Conservation (phyloP, 352 stramenopile species). For the Globisporangium iwayamae region DNA sequence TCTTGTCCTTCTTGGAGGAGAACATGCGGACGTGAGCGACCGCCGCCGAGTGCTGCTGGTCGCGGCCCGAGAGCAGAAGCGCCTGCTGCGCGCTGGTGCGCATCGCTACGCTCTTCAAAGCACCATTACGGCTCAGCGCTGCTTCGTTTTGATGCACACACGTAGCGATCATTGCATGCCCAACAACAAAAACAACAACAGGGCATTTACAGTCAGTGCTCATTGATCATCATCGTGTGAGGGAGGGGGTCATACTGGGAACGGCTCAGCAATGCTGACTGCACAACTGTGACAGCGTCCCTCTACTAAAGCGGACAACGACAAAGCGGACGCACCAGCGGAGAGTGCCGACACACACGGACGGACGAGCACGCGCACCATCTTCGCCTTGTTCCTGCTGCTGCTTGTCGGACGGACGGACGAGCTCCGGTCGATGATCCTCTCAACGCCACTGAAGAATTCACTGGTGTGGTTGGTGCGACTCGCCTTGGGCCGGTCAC, state of each 20-base stretch:
- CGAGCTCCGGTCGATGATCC: slow-evolving; percentile 7
- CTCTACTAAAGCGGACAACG: background rate
- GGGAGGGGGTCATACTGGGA: background rate
- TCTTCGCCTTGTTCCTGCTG: slow-evolving; percentile 19
- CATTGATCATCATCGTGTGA: background rate
- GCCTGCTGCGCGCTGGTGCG: slow-evolving; percentile 19
- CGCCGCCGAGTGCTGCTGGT: background rate
- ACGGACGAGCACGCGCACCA: slow-evolving; percentile 74
- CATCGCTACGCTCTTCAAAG: slow-evolving; percentile 19
- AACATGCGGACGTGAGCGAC: slow-evolving; percentile 25
- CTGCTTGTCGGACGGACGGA: slow-evolving; percentile 1
- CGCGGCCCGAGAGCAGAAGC: slow-evolving; percentile 10
- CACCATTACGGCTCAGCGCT: slow-evolving; percentile 22
- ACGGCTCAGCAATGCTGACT: background rate
- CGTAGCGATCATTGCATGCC: background rate
- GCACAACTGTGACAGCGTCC: background rate
- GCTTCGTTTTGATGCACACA: background rate
- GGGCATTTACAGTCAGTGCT: background rate
- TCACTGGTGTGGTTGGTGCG: slow-evolving; percentile 15
- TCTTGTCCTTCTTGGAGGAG: slow-evolving; percentile 59
- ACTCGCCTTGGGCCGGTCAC: background rate
- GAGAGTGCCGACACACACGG: slow-evolving; percentile 36
- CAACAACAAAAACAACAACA: background rate
- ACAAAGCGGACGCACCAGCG: background rate
- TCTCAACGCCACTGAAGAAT: slow-evolving; percentile 14